Percentiles rank a stretch among this genome's conserved stretches.
These are phyloP conservation scores for Gomphus bonarii DNA, from an alignment of 1,284 basidiomycete species.

Conservation along the genomic window DNA sequence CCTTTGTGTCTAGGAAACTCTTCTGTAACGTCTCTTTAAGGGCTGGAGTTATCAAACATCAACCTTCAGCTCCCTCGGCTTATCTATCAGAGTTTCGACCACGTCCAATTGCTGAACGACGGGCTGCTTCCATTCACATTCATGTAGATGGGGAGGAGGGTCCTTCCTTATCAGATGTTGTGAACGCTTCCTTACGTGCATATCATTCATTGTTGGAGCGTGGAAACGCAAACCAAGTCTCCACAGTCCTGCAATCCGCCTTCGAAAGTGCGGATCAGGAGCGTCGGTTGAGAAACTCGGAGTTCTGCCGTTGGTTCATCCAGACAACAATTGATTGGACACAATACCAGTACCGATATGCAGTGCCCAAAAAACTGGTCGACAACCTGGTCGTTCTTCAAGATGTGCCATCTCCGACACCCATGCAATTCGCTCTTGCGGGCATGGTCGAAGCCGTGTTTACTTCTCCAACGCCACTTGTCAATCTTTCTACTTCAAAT, in stretches of 20 bases:
- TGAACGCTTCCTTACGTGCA: constrained; percentile 62
- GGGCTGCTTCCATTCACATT: constrained; percentile 78
- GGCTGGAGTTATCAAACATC: constrained; percentile 49
- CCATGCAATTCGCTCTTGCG: constrained; percentile 61
- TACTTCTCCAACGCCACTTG: constrained; percentile 70
- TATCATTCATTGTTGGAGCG: constrained; percentile 68
- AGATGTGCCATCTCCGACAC: constrained; percentile 41
- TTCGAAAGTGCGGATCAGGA: constrained; percentile 56
- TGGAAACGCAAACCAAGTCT: constrained; percentile 70
- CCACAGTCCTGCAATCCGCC: constrained; percentile 59
- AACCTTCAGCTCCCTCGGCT: constrained; percentile 47
- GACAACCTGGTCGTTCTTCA: constrained; percentile 68
- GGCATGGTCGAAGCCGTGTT: constrained; percentile 82
- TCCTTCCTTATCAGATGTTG: constrained; percentile 66
- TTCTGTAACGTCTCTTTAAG: constrained; percentile 26
- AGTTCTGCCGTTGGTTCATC: constrained; percentile 79
- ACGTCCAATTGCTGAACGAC: constrained; percentile 63
- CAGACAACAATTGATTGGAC: constrained; percentile 74
- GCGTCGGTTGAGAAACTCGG: constrained; percentile 60
- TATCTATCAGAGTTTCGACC: constrained; percentile 76
- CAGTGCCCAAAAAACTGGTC: constrained; percentile 77
- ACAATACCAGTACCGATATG: constrained; percentile 87
- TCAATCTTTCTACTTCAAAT: constrained; percentile 89
- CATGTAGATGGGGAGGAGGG: constrained; percentile 85
- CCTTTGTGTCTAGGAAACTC: not conserved